phyloP scores from a whole-genome alignment of 257 asterid genomes.

The Solanum tacnaense region DNA sequence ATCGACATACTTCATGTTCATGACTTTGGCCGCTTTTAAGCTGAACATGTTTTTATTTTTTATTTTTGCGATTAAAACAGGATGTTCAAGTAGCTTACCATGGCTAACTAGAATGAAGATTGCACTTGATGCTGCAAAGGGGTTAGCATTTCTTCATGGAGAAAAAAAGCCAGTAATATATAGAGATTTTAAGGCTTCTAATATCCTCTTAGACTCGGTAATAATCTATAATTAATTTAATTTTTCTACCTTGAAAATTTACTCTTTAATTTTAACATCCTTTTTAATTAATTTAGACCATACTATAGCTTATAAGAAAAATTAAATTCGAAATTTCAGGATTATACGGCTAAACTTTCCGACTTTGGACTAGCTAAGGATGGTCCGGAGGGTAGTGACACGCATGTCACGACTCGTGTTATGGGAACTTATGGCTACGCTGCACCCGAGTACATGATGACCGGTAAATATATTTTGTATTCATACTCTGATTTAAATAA shows the following conservation, averaged over 20 bases:
- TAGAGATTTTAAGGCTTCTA: conserved; percentile 77
- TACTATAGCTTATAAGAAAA: neutral
- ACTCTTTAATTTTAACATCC: neutral
- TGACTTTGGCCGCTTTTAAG: neutral
- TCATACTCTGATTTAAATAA: neutral
- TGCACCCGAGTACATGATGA: conserved; percentile 85
- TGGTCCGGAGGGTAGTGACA: conserved; percentile 70
- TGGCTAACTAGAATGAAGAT: conserved; percentile 70
- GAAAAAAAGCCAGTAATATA: conserved; percentile 66
- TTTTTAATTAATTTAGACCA: neutral
- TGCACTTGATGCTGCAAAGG: conserved; percentile 68
- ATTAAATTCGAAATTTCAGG: conserved; percentile 19
- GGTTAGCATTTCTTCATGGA: conserved; percentile 74
- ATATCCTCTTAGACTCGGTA: conserved; percentile 44
- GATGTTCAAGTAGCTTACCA: conserved; percentile 38
- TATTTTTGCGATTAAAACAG: conserved; percentile 21
- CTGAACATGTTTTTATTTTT: neutral
- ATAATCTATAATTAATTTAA: neutral
- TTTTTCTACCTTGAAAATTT: neutral
- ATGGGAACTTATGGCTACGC: conserved; percentile 96
- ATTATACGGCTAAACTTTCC: conserved; percentile 51
- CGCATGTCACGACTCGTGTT: conserved; percentile 64
- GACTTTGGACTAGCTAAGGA: conserved; percentile 88
- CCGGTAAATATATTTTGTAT: conserved; percentile 33
- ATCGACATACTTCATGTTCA: no score